Conservation (phyloP, 73 alveolate genomes). For the Effrenium voratum region DNA sequence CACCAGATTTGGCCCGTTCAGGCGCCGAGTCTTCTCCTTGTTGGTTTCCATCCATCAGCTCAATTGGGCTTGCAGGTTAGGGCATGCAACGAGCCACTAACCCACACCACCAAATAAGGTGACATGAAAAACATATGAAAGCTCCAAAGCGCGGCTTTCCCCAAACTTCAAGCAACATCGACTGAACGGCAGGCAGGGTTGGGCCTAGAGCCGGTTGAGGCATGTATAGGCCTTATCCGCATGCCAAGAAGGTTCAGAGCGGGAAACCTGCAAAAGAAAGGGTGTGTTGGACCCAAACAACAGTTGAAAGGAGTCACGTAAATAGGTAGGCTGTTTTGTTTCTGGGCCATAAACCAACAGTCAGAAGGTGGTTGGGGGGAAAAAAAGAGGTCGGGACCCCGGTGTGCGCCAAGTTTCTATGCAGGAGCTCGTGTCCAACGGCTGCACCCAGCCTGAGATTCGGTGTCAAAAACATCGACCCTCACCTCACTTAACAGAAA, state of each 20-base stretch:
- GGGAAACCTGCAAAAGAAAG: neutral
- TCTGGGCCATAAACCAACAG: neutral
- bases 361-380: neutral
- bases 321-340: neutral
- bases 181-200: too few relatives aligned
- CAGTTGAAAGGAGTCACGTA: neutral
- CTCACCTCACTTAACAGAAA: neutral
- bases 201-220: neutral
- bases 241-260: neutral
- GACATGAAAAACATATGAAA: neutral
- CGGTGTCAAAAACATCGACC: neutral
- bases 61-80: neutral
- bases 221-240: neutral
- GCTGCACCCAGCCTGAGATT: slow-evolving; percentile 53
- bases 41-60: neutral
- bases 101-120: neutral
- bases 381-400: neutral
- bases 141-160: neutral
- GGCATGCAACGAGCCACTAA: neutral
- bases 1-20: slow-evolving; percentile 37
- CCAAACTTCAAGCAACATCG: neutral
- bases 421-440: slow-evolving; percentile 1
- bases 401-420: neutral
- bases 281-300: neutral
- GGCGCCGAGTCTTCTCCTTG: slow-evolving; percentile 75